Base-by-base conservation (phyloP, 345 rosid genomes). In the Gossypium arboreum region DNA sequence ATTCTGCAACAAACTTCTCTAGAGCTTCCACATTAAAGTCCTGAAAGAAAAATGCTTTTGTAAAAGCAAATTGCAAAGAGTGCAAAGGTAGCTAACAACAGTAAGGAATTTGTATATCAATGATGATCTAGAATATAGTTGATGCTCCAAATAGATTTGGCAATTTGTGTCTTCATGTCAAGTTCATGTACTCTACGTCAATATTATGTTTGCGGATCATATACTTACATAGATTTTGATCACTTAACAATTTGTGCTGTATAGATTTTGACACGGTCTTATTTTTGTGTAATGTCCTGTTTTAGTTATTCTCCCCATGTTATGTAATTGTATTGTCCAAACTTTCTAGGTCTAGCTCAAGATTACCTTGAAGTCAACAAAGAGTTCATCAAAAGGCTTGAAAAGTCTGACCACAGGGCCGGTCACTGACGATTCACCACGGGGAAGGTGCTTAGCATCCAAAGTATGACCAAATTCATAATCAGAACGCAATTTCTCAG, bases 371-470 rank as follows among this genome's bases (percentile, higher is more conserved):
- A 80, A 83, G 80, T 93, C 99, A 24, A 90, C 91, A 80, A 83
- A 84, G 63, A 85, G 88, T 76, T 95, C 98, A 74, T 95, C 98
- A 79, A 95, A 95, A 81, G 98, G 99, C 90, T 95, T 95, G 82
- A 93, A 89, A 79, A 95, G 83, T 87, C 98, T 91, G 69, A 95
- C 91, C 1, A 90, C 69, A 52, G 99, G 98, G 18, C 97, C 98
- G n/a, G 90, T 12, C 34, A 89, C 89, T 4, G 95, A 86, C 68
- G 93, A 79, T 2, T 95, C 99, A 48, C 99, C 98, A 51, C 88
- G 90, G 24, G 99, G 94, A 84, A 95, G 97, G 80, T 86, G 83
- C 82, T 95, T 93, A 25, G 94, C 97, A 82, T 90, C 88, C 84
- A 79, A 74, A 79, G 97, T 86, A 74, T 95, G 99, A 76, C 89